phyloP scores from a whole-genome alignment of 2,329 filamentous ascomycete species.

The Talaromyces marneffei region DNA sequence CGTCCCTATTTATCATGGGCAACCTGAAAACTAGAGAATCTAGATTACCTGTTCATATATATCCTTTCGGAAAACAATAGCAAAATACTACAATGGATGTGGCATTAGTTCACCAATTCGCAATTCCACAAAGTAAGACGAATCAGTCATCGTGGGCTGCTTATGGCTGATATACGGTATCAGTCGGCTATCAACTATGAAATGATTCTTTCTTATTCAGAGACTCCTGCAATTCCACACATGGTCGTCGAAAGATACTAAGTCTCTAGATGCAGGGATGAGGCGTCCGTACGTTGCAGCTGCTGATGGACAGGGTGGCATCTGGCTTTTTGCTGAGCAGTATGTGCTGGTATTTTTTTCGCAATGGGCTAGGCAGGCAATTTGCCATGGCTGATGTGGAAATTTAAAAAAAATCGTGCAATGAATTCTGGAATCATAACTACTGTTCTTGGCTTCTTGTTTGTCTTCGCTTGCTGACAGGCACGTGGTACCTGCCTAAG shows the following conservation, averaged over 20 bases:
- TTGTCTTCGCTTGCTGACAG: not conserved
- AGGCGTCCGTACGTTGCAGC: not conserved
- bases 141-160: not conserved
- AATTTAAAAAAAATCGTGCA: not conserved
- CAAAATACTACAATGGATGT: not conserved
- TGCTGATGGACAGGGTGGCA: not conserved
- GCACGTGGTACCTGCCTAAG: not conserved
- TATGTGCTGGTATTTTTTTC: not conserved
- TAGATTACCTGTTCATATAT: not conserved
- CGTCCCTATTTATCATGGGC: not conserved
- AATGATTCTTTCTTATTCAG: not conserved
- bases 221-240: not conserved
- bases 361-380: not conserved
- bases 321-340: not conserved
- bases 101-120: not conserved
- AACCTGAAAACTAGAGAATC: not conserved
- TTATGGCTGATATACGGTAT: not conserved
- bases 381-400: not conserved
- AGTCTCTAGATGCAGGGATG: not conserved
- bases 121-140: not conserved
- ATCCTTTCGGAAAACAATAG: not conserved
- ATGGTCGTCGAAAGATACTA: not conserved
- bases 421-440: not conserved
- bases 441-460: not conserved
- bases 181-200: not conserved